Conservation (phyloP, 139 green algal genomes). For the Ettlia oleoabundans region DNA sequence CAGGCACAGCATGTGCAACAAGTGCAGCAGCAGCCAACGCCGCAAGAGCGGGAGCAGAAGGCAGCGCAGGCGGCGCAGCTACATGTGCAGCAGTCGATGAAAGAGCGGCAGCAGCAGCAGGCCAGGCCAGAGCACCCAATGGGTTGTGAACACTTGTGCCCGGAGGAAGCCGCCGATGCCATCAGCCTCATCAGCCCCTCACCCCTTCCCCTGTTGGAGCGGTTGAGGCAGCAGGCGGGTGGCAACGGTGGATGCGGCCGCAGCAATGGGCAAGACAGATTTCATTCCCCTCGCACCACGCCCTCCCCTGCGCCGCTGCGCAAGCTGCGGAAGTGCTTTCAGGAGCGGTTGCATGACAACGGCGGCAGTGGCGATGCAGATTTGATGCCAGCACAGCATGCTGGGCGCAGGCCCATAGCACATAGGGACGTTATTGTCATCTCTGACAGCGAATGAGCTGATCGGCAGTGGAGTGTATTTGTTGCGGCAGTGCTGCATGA, state of each 20-base stretch:
- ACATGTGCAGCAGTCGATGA: too few species aligned
- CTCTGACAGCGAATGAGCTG: slow-evolving; percentile 33
- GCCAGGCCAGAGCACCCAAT: not conserved
- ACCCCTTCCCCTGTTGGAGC: slow-evolving; percentile 19
- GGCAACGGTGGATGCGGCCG: not conserved
- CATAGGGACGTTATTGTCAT: slow-evolving; percentile 37
- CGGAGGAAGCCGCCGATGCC: not conserved
- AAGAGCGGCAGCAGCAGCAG: not conserved
- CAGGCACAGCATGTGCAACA: not conserved
- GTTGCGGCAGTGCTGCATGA: not conserved
- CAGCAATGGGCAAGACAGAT: too few species aligned
- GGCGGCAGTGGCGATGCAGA: not conserved
- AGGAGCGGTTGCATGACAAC: not conserved
- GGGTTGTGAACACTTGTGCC: too few species aligned
- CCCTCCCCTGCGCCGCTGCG: slow-evolving; percentile 24
- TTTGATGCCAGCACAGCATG: not conserved
- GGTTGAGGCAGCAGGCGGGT: slow-evolving; percentile 8
- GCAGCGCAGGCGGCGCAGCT: too few species aligned
- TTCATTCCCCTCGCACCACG: slow-evolving; percentile 1
- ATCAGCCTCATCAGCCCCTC: slow-evolving; percentile 27
- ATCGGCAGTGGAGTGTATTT: not conserved
- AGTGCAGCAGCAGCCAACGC: not conserved
- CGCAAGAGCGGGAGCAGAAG: too few species aligned
- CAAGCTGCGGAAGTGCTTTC: slow-evolving; percentile 13
- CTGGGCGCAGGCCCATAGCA: not conserved